Base-by-base conservation (phyloP, 208 protist species). In the Leishmania major region DNA sequence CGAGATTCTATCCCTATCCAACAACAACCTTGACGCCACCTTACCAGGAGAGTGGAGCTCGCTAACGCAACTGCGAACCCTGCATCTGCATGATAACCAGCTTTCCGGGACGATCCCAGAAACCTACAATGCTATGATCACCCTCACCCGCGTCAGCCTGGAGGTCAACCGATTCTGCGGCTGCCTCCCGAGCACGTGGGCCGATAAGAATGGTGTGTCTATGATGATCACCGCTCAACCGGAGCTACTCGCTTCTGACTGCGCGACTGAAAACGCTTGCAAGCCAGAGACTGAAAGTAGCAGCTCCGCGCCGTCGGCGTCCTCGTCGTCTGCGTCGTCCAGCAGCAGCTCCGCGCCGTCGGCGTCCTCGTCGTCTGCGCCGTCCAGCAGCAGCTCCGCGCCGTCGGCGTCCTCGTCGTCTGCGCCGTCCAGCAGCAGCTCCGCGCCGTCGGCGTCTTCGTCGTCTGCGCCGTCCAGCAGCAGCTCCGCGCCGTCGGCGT, bases 291-390 rank as follows among this genome's bases (percentile, higher is more conserved):
- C 55, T 28, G 22, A 28, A 19, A 28, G 22, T 15, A 72, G 67
- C 67, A 72, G 67, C 67, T 72, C 67, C 6, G 67, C 67, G 2
- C 40, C 67, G 22, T 49, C 67, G 2, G 49, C 35, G 66, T 71
- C 66, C 3, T 71, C 66, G 62, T 71, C 66, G 37, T 71, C 66
- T 47, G 66, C 37, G 10, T 37, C 66, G 66, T 71, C 66, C 66
- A 71, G 66, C 66, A 71, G 66, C 66, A 71, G 55, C 55, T 60
- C 55, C 0, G 55, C 55, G 22, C 55, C 55, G 55, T 59, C 55
- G 55, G 10, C 22, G 55, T 60, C 55, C 22, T 60, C 55, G 55
- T 60, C 55, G 55, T 22, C 55, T n/a, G 22, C 55, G 25, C 55
- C 55, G 55, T 60, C 55, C 55, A 60, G 55, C 55, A 60, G 55